phyloP scores from a whole-genome alignment of 257 asterid species.

The Mentha longifolia region DNA sequence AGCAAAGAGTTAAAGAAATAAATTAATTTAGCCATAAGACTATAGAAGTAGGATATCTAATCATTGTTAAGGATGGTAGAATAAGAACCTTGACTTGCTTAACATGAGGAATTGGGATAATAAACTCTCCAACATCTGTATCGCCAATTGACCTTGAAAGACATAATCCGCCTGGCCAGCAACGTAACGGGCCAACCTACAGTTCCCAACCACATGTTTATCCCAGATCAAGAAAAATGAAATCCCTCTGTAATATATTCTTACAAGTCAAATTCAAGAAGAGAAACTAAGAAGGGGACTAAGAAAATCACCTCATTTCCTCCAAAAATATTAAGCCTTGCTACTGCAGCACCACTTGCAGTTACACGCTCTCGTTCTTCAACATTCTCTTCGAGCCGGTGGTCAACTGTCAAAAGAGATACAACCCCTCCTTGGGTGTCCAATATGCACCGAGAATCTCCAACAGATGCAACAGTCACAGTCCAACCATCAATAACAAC shows the following conservation, averaged over 20 bases:
- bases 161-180: conserved; percentile 99
- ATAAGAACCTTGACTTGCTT: conserved; percentile 94
- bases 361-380: conserved; percentile 96
- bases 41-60: neutral
- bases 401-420: conserved; percentile 90
- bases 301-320: conserved; percentile 71
- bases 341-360: conserved; percentile 99
- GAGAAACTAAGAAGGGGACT: neutral
- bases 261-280: neutral
- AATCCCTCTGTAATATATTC: neutral
- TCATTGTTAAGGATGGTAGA: conserved; percentile 23
- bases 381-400: conserved; percentile 88
- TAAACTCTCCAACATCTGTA: conserved; percentile 95
- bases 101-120: conserved; percentile 96
- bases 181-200: conserved; percentile 97
- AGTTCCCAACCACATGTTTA: conserved; percentile 21
- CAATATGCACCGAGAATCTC: conserved; percentile 96
- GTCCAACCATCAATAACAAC: conserved; percentile 98
- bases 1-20: conserved; percentile 18
- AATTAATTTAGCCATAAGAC: neutral
- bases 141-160: conserved; percentile 99
- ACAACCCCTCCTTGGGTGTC: conserved; percentile 94
- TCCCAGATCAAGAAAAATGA: conserved; percentile 14
- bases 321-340: conserved; percentile 89
- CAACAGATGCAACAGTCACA: conserved; percentile 98